phyloP scores from a whole-genome alignment of 345 rosid species.

The Citrus unshiu region DNA sequence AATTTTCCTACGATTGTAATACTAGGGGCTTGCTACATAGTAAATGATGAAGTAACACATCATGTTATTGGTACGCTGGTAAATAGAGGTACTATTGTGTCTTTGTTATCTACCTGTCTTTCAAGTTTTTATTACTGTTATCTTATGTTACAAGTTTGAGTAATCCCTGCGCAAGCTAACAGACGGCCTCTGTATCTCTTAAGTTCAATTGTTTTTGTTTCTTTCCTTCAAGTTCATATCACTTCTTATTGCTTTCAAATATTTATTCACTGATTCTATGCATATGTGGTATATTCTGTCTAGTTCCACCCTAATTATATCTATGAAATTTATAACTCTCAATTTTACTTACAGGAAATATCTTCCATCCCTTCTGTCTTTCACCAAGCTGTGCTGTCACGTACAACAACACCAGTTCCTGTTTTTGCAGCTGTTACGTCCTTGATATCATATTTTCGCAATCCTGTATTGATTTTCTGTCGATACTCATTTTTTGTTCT shows the following conservation, averaged over 20 bases:
- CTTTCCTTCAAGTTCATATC: too few relatives aligned
- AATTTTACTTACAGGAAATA: constrained; percentile 50
- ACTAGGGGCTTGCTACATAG: neutral
- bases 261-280: neutral
- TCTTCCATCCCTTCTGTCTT: constrained; percentile 50
- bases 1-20: neutral
- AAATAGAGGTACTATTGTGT: neutral
- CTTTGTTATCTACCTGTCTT: neutral
- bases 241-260: neutral
- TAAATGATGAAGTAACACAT: neutral
- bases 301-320: neutral
- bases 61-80: neutral
- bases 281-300: neutral
- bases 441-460: constrained; percentile 60
- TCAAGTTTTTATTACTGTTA: neutral
- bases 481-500: neutral
- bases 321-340: constrained; percentile 8
- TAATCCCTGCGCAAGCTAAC: neutral
- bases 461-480: constrained; percentile 51
- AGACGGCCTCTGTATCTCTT: neutral
- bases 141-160: neutral
- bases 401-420: constrained; percentile 64
- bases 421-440: constrained; percentile 74
- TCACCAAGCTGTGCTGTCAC: constrained; percentile 77
- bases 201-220: neutral